phyloP scores from a whole-genome alignment of 164 flowering plant genomes.

The Brasenia schreberi region DNA sequence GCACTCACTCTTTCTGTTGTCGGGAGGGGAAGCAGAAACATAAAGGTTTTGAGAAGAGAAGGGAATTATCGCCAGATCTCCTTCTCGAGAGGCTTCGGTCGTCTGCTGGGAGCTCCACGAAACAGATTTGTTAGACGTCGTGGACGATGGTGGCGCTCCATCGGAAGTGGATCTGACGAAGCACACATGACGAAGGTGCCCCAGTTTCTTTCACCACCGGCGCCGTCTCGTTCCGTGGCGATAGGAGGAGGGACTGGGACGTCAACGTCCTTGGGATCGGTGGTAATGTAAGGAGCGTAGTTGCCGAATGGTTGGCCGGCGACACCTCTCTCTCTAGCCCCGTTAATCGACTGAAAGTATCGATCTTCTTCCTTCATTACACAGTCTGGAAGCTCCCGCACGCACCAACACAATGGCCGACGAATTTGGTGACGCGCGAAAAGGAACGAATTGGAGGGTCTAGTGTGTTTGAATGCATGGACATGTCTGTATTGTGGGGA shows the following conservation, averaged over 20 bases:
- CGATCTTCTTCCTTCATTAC: background rate
- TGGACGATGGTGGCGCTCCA: background rate
- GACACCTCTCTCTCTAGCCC: background rate
- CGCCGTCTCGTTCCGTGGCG: too few relatives aligned
- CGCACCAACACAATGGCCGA: background rate
- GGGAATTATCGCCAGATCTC: background rate
- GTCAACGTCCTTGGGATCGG: constrained; percentile 5
- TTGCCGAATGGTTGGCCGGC: background rate
- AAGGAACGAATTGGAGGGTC: too few relatives aligned
- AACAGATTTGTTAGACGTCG: too few relatives aligned
- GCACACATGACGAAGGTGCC: constrained; percentile 1
- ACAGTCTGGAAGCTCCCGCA: background rate
- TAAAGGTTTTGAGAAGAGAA: constrained; percentile 2
- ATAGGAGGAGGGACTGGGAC: too few relatives aligned
- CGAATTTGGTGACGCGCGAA: background rate
- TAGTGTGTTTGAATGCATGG: too few relatives aligned
- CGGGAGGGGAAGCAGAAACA: constrained; percentile 3
- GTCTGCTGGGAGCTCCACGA: too few relatives aligned
- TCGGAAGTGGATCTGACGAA: background rate
- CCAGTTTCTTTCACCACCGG: background rate
- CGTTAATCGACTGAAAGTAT: too few relatives aligned
- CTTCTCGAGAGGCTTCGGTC: background rate
- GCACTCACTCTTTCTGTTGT: background rate
- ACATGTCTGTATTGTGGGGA: too few relatives aligned
- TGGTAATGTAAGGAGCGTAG: constrained; percentile 2